Evolutionary conservation across 805 yeast species (phyloP), one percentile per base, ranked within the genome.

Genomic region (Candida loeiensis): DNA sequence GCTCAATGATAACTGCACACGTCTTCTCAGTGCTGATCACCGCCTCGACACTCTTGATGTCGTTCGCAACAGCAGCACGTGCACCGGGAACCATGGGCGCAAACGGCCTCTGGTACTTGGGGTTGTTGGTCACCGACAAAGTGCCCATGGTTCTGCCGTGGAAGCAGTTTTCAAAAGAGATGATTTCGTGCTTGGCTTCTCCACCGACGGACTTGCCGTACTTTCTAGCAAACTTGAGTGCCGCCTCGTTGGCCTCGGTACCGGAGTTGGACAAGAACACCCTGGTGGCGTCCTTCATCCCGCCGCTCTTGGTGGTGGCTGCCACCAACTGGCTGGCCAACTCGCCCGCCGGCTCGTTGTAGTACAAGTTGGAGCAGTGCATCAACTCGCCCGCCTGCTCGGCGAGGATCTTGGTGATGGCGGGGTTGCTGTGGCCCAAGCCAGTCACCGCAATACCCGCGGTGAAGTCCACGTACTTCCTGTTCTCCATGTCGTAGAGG

Each of bases 381-480:
- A 88, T 71, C 50, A 91, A 68, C 7, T 80, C 80, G 22, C 59
- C 58, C 1, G 89, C 78, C 64, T 93, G 99, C 31, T 84, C 83
- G 42, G 64, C 61, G 45, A 89, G 59, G 45, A 93, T 77, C 40
- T 82, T 67, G 5, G 95, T 76, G 26, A 93, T 74, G 46, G 80
- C 82, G 3, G 80, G 79, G 51, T 93, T 76, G 18, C 89, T 70
- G 57, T 93, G 98, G 2, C 99, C 99, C 47, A 93, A 69, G 1
- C 86, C 82, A n/a, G 96, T 91, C 12, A 93, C 99, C 1, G 99
- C 98, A 50, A 93, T 91, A 39, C 99, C 99, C 2, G 97, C 89
- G 1, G 91, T 82, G 63, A 93, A 91, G 58, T 93, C 99, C 37
- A 93, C 73, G 55, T 82, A 93, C 57, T 82, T 74, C 28, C 78